A percentile compares a stretch with the other conserved stretches of the same genome.
phyloP scores from a whole-genome alignment of 179 eudicot species.

The Beta lomatogona region DNA sequence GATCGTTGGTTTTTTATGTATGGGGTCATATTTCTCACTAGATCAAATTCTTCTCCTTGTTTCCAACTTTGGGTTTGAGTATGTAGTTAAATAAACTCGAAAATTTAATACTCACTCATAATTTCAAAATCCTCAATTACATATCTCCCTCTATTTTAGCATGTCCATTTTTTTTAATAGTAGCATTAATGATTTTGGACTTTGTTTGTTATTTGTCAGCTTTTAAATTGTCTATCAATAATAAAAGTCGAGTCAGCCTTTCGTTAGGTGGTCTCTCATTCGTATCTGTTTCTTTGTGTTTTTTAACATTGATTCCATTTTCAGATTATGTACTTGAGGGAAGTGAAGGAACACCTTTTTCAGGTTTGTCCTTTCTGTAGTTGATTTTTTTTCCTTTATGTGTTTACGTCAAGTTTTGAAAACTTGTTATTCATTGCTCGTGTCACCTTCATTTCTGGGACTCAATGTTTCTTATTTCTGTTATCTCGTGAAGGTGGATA shows the following conservation, averaged over 20 bases:
- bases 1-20: neutral
- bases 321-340: conserved; percentile 74
- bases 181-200: neutral
- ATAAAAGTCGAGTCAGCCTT: neutral
- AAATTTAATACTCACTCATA: neutral
- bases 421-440: conserved; percentile 6
- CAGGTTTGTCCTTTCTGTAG: conserved; percentile 59
- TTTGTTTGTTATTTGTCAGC: neutral
- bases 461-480: neutral
- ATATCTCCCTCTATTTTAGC: neutral
- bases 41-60: neutral
- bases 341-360: conserved; percentile 96
- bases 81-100: neutral
- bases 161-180: neutral
- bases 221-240: neutral
- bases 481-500: conserved; percentile 63
- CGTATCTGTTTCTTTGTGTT: neutral
- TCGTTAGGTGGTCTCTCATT: neutral
- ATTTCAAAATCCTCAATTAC: neutral
- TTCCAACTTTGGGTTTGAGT: neutral
- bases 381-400: conserved; percentile 5
- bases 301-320: conserved; percentile 3
- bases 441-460: neutral
- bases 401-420: neutral
- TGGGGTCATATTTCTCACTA: neutral